Base-by-base conservation (phyloP, 208 protist genomes). In the Zelonia costaricensis region DNA sequence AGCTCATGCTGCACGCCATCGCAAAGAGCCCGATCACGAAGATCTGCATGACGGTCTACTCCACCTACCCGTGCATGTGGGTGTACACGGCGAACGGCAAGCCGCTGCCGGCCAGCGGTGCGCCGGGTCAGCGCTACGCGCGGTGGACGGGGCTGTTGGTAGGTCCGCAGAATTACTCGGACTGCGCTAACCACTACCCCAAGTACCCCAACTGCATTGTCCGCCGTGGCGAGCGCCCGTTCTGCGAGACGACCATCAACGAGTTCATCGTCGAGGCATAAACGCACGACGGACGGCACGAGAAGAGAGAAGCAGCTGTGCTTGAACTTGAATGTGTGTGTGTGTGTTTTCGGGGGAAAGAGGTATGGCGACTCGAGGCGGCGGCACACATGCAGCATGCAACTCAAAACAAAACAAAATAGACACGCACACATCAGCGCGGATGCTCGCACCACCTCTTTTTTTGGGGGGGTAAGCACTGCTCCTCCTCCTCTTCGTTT, bases 21-120 rank as follows among this genome's bases (percentile, higher is more conserved):
- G 53, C 56, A 16, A 76, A 55, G 46, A 88, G 78, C 59, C 76
- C 82, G 12, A 20, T 47, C 39, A 80, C 76, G 12, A 62, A 75
- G 46, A 84, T 92, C 60, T 53, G 44, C 31, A 81, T 92, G 79
- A 70, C 60, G 53, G 54, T 92, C 4, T 72, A 80, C 59, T 84
- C 81, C 22, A 88, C 80, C 35, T 88, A 78, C 38, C 82, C 82
- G 36, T 61, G 38, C 33, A 63, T 87, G 39, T 80, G 78, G 72
- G 85, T 92, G 39, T 92, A 92, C 77, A 78, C 85, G 20, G 78
- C 81, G 15, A 92, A 84, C 51, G 74, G 80, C 71, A 68, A 84
- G 22, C 59, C 63, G 20, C 69, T 69, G 42, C 58, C 79, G 3
- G 71, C 67, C 42, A 76, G 47, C 23, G 82, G 78, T 23, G 62